Percentiles rank a stretch among this genome's conserved stretches.
Conservation (phyloP, 2,329 filamentous ascomycete genomes). For the Diaporthe velutina region DNA sequence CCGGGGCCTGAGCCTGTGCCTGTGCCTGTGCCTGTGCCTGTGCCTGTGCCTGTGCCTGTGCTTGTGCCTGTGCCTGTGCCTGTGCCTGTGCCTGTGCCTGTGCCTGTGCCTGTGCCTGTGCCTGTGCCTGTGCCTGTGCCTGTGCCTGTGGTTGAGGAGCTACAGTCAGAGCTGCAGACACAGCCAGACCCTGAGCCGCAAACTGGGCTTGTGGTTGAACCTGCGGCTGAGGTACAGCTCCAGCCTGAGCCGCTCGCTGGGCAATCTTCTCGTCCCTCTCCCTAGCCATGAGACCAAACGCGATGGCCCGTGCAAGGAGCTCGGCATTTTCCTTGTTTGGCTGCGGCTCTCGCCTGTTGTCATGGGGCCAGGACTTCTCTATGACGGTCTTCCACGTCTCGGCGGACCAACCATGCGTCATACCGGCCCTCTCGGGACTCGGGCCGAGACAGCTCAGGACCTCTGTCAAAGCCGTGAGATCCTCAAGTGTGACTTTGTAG, state of each 20-base stretch:
- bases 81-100: too few species aligned
- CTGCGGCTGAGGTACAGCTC: too few species aligned
- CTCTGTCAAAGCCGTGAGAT: not conserved
- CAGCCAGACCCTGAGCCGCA: too few species aligned
- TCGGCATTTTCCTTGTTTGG: not conserved
- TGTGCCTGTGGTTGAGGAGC: too few species aligned
- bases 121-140: too few species aligned
- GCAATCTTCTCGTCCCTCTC: not conserved
- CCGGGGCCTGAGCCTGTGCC: too few species aligned
- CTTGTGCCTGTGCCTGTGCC: too few species aligned
- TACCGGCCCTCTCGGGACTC: not conserved
- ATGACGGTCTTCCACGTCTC: not conserved
- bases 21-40: too few species aligned
- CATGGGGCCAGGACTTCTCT: not conserved
- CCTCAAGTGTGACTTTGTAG: not conserved
- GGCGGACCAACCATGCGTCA: not conserved
- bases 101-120: too few species aligned
- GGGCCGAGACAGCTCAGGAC: not conserved
- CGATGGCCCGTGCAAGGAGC: not conserved
- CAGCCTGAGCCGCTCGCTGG: not conserved
- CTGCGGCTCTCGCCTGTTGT: not conserved
- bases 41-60: too few species aligned
- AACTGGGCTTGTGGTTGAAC: too few species aligned
- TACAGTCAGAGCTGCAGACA: too few species aligned
- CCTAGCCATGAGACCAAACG: not conserved